Evolutionary conservation across 345 rosid genomes (phyloP).

Genomic region (Microthlaspi erraticum): DNA sequence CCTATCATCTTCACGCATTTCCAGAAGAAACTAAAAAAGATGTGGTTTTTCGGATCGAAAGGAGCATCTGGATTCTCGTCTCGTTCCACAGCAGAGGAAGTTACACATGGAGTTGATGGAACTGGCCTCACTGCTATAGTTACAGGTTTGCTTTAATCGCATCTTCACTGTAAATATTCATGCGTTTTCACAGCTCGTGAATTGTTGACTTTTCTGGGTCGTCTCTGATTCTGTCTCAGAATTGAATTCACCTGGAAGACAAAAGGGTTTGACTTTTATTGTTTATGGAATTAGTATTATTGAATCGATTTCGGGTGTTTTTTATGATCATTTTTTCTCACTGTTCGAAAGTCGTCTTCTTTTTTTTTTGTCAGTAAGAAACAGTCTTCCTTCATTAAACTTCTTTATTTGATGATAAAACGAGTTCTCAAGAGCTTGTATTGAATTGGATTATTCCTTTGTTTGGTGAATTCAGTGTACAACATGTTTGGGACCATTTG

Average conservation of each 20-base stretch:
- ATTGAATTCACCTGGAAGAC: constrained; percentile 6
- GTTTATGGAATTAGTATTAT: background rate
- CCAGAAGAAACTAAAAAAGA: background rate
- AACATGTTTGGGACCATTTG: constrained; percentile 35
- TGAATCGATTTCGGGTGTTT: background rate
- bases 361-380: background rate
- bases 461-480: constrained; percentile 27
- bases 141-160: constrained; percentile 52
- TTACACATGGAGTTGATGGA: constrained; percentile 68
- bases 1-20: constrained; percentile 4
- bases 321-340: constrained; percentile 10
- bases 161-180: background rate
- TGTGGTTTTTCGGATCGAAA: constrained; percentile 43
- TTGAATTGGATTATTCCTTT: background rate
- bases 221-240: background rate
- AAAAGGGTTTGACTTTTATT: constrained; percentile 4
- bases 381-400: constrained; percentile 7
- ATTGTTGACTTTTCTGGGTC: constrained; percentile 3
- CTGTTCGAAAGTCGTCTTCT: background rate
- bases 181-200: background rate
- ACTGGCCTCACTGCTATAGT: constrained; percentile 78
- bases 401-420: no score
- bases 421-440: background rate
- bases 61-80: constrained; percentile 53
- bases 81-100: constrained; percentile 73